A percentile compares a stretch with the other conserved stretches of the same genome.
phyloP scores from a whole-genome alignment of 306 rosid species.

The Quercus dentata region DNA sequence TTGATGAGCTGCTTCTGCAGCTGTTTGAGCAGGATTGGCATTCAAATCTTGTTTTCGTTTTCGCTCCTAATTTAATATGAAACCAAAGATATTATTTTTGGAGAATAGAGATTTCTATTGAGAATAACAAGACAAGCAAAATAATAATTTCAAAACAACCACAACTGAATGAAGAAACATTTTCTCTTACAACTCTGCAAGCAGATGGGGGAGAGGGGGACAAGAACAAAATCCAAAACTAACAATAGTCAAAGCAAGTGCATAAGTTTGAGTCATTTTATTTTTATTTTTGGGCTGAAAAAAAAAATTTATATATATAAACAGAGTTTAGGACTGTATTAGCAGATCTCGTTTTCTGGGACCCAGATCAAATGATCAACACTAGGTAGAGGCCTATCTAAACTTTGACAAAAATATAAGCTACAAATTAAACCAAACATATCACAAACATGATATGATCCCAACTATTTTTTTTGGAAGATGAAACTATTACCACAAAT shows the following conservation, averaged over 20 bases:
- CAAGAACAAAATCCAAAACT: not conserved
- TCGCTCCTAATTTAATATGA: constrained; percentile 38
- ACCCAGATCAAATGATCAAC: not conserved
- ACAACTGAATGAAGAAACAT: not conserved
- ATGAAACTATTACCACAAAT: not conserved
- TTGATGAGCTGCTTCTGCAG: constrained; percentile 66
- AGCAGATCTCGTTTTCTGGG: not conserved
- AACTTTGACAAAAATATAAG: not conserved
- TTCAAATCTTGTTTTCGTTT: constrained; percentile 39
- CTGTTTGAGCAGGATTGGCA: constrained; percentile 72
- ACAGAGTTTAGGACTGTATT: not conserved
- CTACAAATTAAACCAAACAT: not conserved
- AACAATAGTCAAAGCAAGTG: not conserved
- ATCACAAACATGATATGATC: not conserved
- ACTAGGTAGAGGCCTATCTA: not conserved
- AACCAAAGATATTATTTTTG: constrained; percentile 2
- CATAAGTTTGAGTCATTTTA: not conserved
- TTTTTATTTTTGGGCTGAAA: too few relatives aligned
- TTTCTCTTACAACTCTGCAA: not conserved
- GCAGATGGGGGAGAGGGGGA: not conserved
- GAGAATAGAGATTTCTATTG: constrained; percentile 1
- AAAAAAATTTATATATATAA: too few relatives aligned
- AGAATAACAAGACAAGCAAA: not conserved
- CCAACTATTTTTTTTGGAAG: not conserved
- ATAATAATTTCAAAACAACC: not conserved